phyloP scores from a whole-genome alignment of 345 rosid genomes.

The Fremontodendron californicum region DNA sequence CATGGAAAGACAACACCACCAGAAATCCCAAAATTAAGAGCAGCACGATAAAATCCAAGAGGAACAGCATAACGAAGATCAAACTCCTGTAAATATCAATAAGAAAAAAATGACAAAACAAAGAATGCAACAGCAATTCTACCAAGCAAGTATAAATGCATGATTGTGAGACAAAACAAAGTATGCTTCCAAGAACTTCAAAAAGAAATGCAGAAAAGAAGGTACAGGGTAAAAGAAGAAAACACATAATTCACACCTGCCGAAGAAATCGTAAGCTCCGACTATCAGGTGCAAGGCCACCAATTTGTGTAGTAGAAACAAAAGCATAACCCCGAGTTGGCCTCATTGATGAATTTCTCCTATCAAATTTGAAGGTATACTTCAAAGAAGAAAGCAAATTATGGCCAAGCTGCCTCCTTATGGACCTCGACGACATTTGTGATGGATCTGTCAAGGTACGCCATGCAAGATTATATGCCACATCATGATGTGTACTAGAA shows the following conservation, averaged over 20 bases:
- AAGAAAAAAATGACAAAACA: not conserved
- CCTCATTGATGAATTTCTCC: constrained; percentile 69
- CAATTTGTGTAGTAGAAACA: constrained; percentile 67
- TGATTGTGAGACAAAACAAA: not conserved
- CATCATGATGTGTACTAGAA: constrained; percentile 61
- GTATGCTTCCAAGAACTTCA: not conserved
- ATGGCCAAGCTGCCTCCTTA: constrained; percentile 79
- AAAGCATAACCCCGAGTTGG: constrained; percentile 83
- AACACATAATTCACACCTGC: constrained; percentile 47
- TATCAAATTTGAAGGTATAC: constrained; percentile 68
- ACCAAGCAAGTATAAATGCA: not conserved
- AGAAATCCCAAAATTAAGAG: constrained; percentile 74
- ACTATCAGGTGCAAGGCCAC: constrained; percentile 88
- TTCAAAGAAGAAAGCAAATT: constrained; percentile 52
- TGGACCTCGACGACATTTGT: constrained; percentile 49
- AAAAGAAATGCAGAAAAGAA: not conserved
- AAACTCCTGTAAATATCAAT: constrained; percentile 51
- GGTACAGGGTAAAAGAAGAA: not conserved
- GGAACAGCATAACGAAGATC: constrained; percentile 85
- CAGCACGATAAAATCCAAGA: constrained; percentile 66
- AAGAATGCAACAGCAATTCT: not conserved
- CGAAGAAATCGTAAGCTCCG: constrained; percentile 74
- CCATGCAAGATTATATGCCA: constrained; percentile 74
- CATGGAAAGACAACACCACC: constrained; percentile 72
- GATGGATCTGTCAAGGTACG: constrained; percentile 84